Percentiles rank a stretch among this genome's conserved stretches.
Conservation (phyloP, 352 stramenopile genomes). For the Peronosclerospora sorghi region DNA sequence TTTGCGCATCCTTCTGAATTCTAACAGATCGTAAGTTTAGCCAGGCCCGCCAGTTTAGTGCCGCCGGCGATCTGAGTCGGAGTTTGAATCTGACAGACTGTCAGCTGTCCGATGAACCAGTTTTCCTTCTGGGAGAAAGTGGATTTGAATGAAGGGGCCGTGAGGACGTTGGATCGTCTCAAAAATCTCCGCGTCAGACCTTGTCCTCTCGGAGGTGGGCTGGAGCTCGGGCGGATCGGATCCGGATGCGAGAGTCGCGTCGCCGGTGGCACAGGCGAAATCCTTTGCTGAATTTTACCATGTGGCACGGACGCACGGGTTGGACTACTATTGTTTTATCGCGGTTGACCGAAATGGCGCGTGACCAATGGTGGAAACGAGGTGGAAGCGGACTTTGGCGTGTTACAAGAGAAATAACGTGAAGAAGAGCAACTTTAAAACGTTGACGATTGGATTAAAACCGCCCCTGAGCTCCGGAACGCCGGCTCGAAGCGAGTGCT, state of each 20-base stretch:
- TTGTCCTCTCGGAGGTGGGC: conserved; percentile 61
- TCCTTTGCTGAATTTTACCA: conserved; percentile 66
- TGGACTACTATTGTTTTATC: conserved; percentile 72
- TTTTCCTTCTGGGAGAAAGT: conserved; percentile 79
- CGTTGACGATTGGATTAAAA: conserved; percentile 25
- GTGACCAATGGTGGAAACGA: conserved; percentile 28
- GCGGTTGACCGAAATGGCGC: conserved; percentile 55
- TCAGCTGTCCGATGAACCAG: conserved; percentile 75
- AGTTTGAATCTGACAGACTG: no score
- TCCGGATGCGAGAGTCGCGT: conserved; percentile 19
- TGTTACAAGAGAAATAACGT: conserved; percentile 35
- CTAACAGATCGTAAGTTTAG: no score
- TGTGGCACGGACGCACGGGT: conserved; percentile 28
- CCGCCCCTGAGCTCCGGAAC: conserved; percentile 20
- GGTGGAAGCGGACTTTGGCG: conserved; percentile 59
- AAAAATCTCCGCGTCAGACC: conserved; percentile 35
- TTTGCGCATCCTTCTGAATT: no score
- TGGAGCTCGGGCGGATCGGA: conserved; percentile 44
- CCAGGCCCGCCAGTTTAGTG: no score
- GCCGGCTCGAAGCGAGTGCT: conserved; percentile 16
- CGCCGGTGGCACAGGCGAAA: conserved; percentile 41
- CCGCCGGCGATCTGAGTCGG: no score
- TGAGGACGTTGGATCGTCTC: no score
- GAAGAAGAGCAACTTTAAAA: conserved; percentile 54
- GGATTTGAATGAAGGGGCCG: no score